Evolutionary conservation across 2,329 filamentous ascomycete species (phyloP), one percentile per base, ranked within the genome.

Genomic region (Colletotrichum navitas): DNA sequence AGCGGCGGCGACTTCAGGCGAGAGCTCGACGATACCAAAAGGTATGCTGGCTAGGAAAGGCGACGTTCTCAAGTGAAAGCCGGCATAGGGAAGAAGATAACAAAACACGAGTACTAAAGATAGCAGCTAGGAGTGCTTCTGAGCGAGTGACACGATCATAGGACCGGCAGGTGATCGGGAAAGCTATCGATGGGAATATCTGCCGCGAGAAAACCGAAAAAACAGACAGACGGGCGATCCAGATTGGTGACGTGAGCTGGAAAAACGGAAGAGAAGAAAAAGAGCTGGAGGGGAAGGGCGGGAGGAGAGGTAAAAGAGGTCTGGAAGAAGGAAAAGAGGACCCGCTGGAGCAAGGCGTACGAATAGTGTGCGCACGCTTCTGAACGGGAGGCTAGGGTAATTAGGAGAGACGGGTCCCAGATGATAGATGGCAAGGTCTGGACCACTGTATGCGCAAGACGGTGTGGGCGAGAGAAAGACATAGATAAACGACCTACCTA

Each of bases 141-240:
- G 64, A 73, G 72, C 72, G 72, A 73, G 72, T 66, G 72, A 68
- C 72, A 66, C 72, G 68, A 73, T 73, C 72, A 73, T 73, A 59
- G 58, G 72, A 71, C 63, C 71, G 71, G 68, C 63, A 71, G 60
- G 68, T 71, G 71, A 72, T 72, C 63, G 67, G 36, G 63, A 52
- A 71, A 72, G 61, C 61, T 47, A n/a, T 41, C 24, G 49, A 55
- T 45, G 32, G 34, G 36, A 60, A 56, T 65, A 61, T 70, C 70
- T 69, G 69, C 66, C 49, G 60, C 69, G 47, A 41, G 21, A 14
- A 43, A 69, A 59, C 34, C 32, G n/a, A 34, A 34, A 60, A 59
- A 36, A 65, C 65, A 63, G 60, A 56, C 59, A 71, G 66, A 60
- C 65, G 64, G 69, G 69, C 54, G 54, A 72, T 72, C 69, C 69